phyloP scores from a whole-genome alignment of 1,139 yeast species.

The Yamadazyma kanchanaburiensis region DNA sequence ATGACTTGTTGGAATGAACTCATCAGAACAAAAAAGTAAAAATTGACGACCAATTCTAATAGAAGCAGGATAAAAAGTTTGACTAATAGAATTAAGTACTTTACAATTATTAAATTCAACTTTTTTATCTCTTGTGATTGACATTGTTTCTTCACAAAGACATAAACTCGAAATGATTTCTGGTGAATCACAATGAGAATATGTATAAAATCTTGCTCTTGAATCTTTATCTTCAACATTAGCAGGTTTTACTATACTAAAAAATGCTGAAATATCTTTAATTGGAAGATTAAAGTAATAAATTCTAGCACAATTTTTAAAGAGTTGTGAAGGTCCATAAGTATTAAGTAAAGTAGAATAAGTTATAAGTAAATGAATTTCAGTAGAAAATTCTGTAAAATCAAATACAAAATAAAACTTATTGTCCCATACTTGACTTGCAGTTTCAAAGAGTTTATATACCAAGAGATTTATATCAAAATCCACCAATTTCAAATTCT shows the following conservation, averaged over 20 bases:
- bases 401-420: conserved; percentile 65
- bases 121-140: conserved; percentile 51
- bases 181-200: conserved; percentile 47
- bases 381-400: conserved; percentile 56
- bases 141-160: conserved; percentile 36
- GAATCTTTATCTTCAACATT: conserved; percentile 13
- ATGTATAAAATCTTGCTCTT: conserved; percentile 26
- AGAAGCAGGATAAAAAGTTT: conserved; percentile 45
- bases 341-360: conserved; percentile 32
- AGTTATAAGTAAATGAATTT: conserved; percentile 19
- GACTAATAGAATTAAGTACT: conserved; percentile 37
- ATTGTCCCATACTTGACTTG: conserved; percentile 72
- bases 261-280: conserved; percentile 24
- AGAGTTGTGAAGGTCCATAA: conserved; percentile 47
- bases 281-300: conserved; percentile 62
- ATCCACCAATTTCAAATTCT: conserved; percentile 37
- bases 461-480: conserved; percentile 55
- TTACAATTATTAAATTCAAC: conserved; percentile 60
- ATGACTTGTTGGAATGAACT: conserved; percentile 20
- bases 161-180: conserved; percentile 50
- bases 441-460: conserved; percentile 63
- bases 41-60: conserved; percentile 69
- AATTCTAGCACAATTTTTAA: conserved; percentile 51
- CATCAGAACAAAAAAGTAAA: conserved; percentile 52
- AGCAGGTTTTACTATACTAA: conserved; percentile 11